A percentile compares a stretch with the other conserved stretches of the same genome.
phyloP scores from a whole-genome alignment of 768 basidiomycete species.

The Auricularia sp. region DNA sequence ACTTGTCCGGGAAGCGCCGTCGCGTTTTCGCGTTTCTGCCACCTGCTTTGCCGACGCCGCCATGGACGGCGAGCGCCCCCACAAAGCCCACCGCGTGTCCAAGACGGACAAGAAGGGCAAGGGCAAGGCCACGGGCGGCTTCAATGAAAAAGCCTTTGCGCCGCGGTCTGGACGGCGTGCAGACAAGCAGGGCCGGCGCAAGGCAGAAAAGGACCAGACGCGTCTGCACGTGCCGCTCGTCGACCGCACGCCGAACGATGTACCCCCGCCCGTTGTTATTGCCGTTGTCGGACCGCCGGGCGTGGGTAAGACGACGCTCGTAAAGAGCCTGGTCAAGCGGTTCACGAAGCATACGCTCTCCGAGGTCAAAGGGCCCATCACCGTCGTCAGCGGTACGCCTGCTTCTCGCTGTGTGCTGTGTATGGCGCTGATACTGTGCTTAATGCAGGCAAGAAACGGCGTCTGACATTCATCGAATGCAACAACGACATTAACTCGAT shows the following conservation, averaged over 20 bases:
- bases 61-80: neutral
- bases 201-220: constrained; percentile 88
- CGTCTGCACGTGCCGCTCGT: constrained; percentile 93
- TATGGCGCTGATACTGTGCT: neutral
- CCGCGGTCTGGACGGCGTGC: constrained; percentile 84
- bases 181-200: constrained; percentile 79
- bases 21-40: too few species aligned
- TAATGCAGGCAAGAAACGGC: constrained; percentile 58
- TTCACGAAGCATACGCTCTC: constrained; percentile 90
- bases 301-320: constrained; percentile 90
- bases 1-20: too few species aligned
- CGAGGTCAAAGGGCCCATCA: constrained; percentile 87
- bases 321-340: constrained; percentile 82
- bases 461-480: constrained; percentile 95
- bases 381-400: constrained; percentile 61
- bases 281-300: constrained; percentile 95
- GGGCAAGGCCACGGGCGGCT: constrained; percentile 3
- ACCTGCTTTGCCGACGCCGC: neutral
- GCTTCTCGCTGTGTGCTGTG: neutral
- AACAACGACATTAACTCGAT: constrained; percentile 95
- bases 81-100: constrained; percentile 6
- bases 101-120: constrained; percentile 5
- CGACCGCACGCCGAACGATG: constrained; percentile 83
- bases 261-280: constrained; percentile 87
- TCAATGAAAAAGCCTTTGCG: constrained; percentile 65